A percentile compares a stretch with the other conserved stretches of the same genome.
These are phyloP conservation scores for Salix caprea DNA, from an alignment of 345 rosid species.

Conservation along the genomic window DNA sequence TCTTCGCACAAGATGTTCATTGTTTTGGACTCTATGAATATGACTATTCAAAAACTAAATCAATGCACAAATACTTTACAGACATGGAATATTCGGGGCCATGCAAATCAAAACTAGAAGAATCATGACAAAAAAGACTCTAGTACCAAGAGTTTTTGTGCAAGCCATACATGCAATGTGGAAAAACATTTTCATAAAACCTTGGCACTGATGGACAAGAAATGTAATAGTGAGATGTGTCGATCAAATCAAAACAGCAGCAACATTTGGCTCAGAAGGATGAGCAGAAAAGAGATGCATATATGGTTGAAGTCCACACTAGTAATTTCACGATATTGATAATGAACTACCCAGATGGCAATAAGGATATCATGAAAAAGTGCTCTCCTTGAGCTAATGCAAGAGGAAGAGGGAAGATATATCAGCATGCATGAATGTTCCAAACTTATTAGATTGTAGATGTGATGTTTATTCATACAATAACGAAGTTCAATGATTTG, in stretches of 20 bases:
- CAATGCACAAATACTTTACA: background rate
- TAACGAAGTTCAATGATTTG: background rate
- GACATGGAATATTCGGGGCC: background rate
- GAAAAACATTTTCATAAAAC: too few relatives aligned
- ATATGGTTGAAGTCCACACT: too few relatives aligned
- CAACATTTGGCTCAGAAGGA: too few relatives aligned
- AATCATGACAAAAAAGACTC: too few relatives aligned
- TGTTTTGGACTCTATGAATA: too few relatives aligned
- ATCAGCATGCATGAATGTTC: background rate
- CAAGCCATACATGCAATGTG: too few relatives aligned
- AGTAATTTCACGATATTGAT: background rate
- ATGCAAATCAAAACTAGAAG: too few relatives aligned
- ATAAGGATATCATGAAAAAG: background rate
- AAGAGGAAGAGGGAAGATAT: background rate
- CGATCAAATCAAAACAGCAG: too few relatives aligned
- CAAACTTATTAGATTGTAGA: background rate
- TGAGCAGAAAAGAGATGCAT: too few relatives aligned
- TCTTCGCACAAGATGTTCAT: too few relatives aligned
- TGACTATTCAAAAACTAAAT: too few relatives aligned
- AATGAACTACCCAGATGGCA: background rate
- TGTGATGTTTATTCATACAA: background rate
- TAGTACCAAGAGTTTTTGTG: too few relatives aligned
- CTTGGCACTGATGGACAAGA: background rate
- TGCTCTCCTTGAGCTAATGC: background rate
- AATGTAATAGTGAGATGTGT: background rate